Evolutionary conservation across 768 basidiomycete genomes (phyloP).

Genomic region (Kwoniella newhampshirensis): DNA sequence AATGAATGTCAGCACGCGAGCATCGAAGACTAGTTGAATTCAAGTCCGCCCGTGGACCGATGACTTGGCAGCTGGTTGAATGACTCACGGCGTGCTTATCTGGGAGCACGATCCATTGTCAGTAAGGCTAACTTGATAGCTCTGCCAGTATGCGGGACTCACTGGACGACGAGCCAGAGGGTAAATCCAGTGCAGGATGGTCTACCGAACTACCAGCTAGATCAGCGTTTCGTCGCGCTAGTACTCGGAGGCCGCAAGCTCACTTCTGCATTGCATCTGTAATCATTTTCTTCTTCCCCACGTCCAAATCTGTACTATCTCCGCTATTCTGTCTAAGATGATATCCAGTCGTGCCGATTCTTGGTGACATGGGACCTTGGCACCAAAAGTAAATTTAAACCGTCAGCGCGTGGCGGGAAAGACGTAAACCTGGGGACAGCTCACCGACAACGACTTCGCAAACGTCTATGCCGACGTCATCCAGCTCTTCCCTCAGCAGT

Average conservation of each 20-base stretch:
- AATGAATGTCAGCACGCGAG: neutral
- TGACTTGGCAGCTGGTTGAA: no score
- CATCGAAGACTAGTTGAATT: no score
- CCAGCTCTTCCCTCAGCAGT: conserved; percentile 27
- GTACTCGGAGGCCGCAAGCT: neutral
- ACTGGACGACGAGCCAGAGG: neutral
- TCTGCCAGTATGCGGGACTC: no score
- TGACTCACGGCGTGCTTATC: no score
- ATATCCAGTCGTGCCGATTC: neutral
- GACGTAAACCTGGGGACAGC: conserved; percentile 11
- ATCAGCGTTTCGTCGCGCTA: no score
- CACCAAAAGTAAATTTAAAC: neutral
- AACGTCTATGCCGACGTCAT: conserved; percentile 29
- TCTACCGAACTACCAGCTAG: neutral
- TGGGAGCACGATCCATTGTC: no score
- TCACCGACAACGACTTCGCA: conserved; percentile 44
- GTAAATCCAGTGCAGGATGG: neutral
- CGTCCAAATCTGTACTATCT: conserved; percentile 7
- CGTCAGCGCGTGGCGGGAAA: no score
- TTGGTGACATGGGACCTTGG: conserved; percentile 32
- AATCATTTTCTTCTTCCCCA: neutral
- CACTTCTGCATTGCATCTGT: neutral
- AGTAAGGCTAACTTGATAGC: no score
- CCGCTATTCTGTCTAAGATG: conserved; percentile 18
- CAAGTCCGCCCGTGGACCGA: no score